phyloP scores from a whole-genome alignment of 352 stramenopile species.

The Globisporangium nunn region DNA sequence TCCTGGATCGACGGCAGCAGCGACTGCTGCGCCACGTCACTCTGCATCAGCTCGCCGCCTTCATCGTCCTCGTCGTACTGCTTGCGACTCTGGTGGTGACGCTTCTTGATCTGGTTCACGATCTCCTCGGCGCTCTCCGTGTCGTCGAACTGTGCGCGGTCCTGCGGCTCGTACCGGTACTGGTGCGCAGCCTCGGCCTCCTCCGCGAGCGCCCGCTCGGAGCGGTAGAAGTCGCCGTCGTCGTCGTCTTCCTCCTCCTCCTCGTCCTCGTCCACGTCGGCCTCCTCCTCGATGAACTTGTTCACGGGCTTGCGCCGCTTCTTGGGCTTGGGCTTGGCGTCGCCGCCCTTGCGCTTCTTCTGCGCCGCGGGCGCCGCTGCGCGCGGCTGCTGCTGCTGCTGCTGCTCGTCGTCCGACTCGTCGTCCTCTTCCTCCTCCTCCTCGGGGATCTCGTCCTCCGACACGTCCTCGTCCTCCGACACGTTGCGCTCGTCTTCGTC shows the following conservation, averaged over 20 bases:
- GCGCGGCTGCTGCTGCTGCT: conserved; percentile 28
- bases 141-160: conserved; percentile 67
- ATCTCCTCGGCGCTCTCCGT: conserved; percentile 80
- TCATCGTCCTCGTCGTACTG: conserved; percentile 84
- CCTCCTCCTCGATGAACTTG: conserved; percentile 88
- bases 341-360: conserved; percentile 72
- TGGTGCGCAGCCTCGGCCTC: conserved; percentile 53
- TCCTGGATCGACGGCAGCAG: conserved; percentile 85
- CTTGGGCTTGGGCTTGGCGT: conserved; percentile 72
- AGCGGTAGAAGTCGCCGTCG: conserved; percentile 65
- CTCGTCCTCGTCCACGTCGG: conserved; percentile 83
- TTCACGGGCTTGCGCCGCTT: conserved; percentile 80
- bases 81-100: conserved; percentile 78
- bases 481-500: conserved; percentile 84
- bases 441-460: conserved; percentile 37
- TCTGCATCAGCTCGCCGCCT: conserved; percentile 75
- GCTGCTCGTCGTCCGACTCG: conserved; percentile 27
- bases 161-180: conserved; percentile 76
- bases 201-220: conserved; percentile 71
- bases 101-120: conserved; percentile 85
- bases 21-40: conserved; percentile 82
- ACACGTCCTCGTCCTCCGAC: conserved; percentile 36
- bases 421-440: conserved; percentile 47
- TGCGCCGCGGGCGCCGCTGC: background rate
- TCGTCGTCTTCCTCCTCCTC: conserved; percentile 84